Evolutionary conservation across 768 basidiomycete species (phyloP), one percentile per base, ranked within the genome.

Genomic region (Suillus placidus): DNA sequence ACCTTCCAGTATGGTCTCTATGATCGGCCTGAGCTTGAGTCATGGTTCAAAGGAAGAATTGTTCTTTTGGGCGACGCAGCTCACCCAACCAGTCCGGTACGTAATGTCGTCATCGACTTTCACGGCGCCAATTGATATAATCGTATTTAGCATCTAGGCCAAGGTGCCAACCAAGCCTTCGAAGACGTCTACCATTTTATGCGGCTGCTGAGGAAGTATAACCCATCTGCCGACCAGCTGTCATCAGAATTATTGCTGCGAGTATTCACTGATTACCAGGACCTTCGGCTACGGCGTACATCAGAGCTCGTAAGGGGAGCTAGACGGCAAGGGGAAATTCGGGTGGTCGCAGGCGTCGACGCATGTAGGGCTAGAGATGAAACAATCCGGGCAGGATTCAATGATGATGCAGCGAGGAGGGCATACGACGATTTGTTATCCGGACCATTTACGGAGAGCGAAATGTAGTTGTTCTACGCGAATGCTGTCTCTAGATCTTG

Each of bases 131-230:
- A 34, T 32, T 51, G 52, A 12, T 62, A 12, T 7, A 26, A 47
- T 63, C 30, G 34, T 34, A 34, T n/a, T 32, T 64, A 82, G 81
- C 82, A 83, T 64, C 74, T 83, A 18, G 82, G 80, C 0, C 81
- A 83, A 73, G 82, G 81, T 40, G 81, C 82, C 12, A 82, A 82
- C 67, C 81, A 82, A 69, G 80, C 82, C 2, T 77, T 81, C 66
- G 81, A 82, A 66, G 82, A 83, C 65, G 70, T 78, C 20, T 78
- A 78, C 64, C 74, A 76, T 64, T 70, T 83, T 37, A 68, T 76
- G 10, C 72, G 72, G 2, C 73, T 80, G 13, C 76, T 83, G 10
- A 52, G 63, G 18, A 66, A 76, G 45, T 68, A 80, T 68, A 76
- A 76, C 63, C 74, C 79, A 0, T 56, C 66, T 35, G 68, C 71